Evolutionary conservation across 345 rosid genomes (phyloP).

Genomic region (Melastoma malabathricum): DNA sequence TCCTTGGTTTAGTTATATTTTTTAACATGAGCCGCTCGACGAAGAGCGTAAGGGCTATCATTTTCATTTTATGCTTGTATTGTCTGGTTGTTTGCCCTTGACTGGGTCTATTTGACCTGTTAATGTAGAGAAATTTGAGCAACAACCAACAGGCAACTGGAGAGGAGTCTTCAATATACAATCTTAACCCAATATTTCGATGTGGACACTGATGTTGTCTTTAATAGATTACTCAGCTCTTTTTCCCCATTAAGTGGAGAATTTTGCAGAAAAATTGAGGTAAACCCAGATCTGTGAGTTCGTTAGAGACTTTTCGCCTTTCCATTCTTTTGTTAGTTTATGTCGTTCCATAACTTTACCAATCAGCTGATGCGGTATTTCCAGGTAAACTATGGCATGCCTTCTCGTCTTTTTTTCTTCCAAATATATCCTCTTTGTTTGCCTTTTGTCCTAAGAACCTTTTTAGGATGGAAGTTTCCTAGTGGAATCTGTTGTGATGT

Average conservation of each 20-base stretch:
- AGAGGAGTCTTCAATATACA: constrained; percentile 65
- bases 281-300: constrained; percentile 94
- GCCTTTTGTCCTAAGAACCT: too few relatives aligned
- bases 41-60: not conserved
- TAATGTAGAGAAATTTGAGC: constrained; percentile 60
- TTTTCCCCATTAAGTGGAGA: constrained; percentile 57
- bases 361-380: too few relatives aligned
- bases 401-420: too few relatives aligned
- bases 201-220: constrained; percentile 73
- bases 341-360: too few relatives aligned
- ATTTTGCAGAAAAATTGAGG: constrained; percentile 82
- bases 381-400: too few relatives aligned
- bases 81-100: not conserved
- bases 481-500: too few relatives aligned
- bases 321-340: not conserved
- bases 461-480: too few relatives aligned
- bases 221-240: constrained; percentile 72
- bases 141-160: constrained; percentile 74
- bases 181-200: constrained; percentile 79
- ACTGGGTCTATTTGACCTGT: constrained; percentile 1
- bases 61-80: not conserved
- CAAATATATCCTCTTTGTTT: too few relatives aligned
- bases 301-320: constrained; percentile 1
- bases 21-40: too few relatives aligned
- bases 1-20: too few relatives aligned